A percentile compares a stretch with the other conserved stretches of the same genome.
phyloP scores from a whole-genome alignment of 495 filamentous ascomycete genomes.

The Astrothelium macrocarpum region DNA sequence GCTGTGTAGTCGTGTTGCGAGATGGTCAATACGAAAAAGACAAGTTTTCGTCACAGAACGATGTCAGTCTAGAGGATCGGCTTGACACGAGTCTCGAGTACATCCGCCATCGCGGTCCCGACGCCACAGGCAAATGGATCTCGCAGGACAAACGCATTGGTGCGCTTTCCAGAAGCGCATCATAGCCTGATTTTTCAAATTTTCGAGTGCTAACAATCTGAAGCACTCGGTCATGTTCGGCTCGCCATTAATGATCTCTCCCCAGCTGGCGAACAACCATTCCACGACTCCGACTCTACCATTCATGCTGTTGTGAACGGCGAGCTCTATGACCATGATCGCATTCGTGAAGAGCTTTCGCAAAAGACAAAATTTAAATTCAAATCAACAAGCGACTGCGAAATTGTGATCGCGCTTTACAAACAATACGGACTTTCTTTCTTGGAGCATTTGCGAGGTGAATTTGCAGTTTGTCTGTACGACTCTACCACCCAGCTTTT shows the following conservation, averaged over 20 bases:
- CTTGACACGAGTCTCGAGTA: conserved; percentile 29
- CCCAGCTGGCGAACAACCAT: conserved; percentile 38
- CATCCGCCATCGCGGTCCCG: conserved; percentile 42
- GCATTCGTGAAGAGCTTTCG: conserved; percentile 30
- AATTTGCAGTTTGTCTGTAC: conserved; percentile 43
- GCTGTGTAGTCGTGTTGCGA: background rate
- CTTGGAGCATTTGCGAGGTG: conserved; percentile 39
- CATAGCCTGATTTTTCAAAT: background rate
- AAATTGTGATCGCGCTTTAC: conserved; percentile 44
- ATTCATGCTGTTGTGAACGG: conserved; percentile 48
- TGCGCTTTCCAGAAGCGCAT: too few species aligned
- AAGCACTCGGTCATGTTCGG: conserved; percentile 38
- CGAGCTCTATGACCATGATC: conserved; percentile 44
- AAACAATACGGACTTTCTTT: conserved; percentile 38
- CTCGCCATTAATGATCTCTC: conserved; percentile 45
- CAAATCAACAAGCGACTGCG: conserved; percentile 36
- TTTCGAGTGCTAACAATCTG: background rate
- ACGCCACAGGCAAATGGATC: conserved; percentile 39
- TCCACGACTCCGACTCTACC: conserved; percentile 30
- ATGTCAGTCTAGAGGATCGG: background rate
- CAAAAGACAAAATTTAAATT: conserved; percentile 31
- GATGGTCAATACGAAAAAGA: background rate
- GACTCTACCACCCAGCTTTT: conserved; percentile 33
- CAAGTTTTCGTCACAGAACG: background rate
- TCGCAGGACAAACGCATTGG: conserved; percentile 34